Conservation (phyloP, 345 rosid genomes). For the Boechera retrofracta region DNA sequence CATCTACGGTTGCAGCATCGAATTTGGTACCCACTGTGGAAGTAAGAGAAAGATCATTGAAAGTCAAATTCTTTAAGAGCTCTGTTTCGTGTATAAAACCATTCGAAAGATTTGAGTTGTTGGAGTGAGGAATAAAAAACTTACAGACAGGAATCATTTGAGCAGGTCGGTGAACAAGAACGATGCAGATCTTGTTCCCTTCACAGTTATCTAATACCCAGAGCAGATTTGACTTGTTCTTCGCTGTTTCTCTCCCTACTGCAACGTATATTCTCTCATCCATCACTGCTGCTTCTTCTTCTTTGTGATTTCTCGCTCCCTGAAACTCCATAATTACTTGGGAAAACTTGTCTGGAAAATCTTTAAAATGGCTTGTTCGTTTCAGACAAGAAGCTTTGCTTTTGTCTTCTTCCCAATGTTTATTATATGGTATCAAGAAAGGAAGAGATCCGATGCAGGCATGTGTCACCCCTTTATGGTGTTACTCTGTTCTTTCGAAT, state of each 20-base stretch:
- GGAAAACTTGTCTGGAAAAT: neutral
- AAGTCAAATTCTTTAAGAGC: conserved; percentile 8
- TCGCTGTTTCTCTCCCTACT: conserved; percentile 54
- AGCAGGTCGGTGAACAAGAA: conserved; percentile 71
- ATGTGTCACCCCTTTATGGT: conserved; percentile 43
- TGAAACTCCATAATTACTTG: neutral
- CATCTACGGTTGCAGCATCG: conserved; percentile 56
- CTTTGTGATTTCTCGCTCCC: conserved; percentile 24
- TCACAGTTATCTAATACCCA: conserved; percentile 69
- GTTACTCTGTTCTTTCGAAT: conserved; percentile 43
- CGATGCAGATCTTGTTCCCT: conserved; percentile 68
- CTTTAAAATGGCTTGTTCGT: conserved; percentile 33
- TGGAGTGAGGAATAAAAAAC: conserved; percentile 33
- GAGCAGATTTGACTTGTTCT: conserved; percentile 50
- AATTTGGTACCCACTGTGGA: conserved; percentile 76
- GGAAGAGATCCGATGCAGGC: conserved; percentile 24
- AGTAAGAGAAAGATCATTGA: neutral
- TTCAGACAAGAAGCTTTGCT: conserved; percentile 35
- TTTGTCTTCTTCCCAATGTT: conserved; percentile 21
- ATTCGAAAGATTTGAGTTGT: neutral
- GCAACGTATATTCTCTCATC: conserved; percentile 72
- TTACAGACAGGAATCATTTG: conserved; percentile 67
- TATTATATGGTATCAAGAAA: conserved; percentile 24
- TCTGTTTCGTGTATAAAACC: neutral
- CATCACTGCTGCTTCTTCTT: conserved; percentile 43